A percentile compares a stretch with the other conserved stretches of the same genome.
Evolutionary conservation across 2,329 filamentous ascomycete species (phyloP).

Genomic region (Fusarium chuoi): DNA sequence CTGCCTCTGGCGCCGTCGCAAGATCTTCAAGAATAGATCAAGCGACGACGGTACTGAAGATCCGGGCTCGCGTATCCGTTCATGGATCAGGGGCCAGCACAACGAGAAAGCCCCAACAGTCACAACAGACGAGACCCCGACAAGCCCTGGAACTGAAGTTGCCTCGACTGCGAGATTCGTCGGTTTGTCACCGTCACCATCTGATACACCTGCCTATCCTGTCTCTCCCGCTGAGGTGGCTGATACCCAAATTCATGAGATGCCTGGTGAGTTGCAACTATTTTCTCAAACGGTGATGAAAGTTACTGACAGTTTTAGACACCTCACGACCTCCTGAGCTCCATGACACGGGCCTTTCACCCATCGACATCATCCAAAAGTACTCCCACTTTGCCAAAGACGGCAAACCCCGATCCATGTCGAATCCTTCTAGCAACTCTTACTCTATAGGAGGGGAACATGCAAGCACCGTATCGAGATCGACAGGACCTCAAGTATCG

Average conservation of each 20-base stretch:
- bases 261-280: conserved; percentile 54
- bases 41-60: conserved; percentile 58
- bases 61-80: conserved; percentile 58
- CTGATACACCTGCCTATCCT: conserved; percentile 19
- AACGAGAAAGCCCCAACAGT: conserved; percentile 57
- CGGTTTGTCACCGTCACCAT: conserved; percentile 23
- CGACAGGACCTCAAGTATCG: conserved; percentile 32
- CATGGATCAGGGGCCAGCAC: conserved; percentile 62
- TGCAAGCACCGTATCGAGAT: conserved; percentile 44
- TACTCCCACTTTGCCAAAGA: conserved; percentile 41
- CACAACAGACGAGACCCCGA: conserved; percentile 56
- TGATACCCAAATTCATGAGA: conserved; percentile 57
- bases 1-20: conserved; percentile 63
- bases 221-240: conserved; percentile 52
- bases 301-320: conserved; percentile 46
- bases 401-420: conserved; percentile 24
- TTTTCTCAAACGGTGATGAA: no score
- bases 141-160: conserved; percentile 54
- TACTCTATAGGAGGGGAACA: conserved; percentile 39
- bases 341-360: conserved; percentile 54
- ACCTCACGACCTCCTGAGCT: conserved; percentile 59
- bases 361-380: conserved; percentile 53
- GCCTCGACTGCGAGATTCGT: conserved; percentile 35
- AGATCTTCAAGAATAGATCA: conserved; percentile 51
- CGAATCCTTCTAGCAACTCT: conserved; percentile 42